phyloP scores from a whole-genome alignment of 441 rosid species.

The Gossypium davidsonii region DNA sequence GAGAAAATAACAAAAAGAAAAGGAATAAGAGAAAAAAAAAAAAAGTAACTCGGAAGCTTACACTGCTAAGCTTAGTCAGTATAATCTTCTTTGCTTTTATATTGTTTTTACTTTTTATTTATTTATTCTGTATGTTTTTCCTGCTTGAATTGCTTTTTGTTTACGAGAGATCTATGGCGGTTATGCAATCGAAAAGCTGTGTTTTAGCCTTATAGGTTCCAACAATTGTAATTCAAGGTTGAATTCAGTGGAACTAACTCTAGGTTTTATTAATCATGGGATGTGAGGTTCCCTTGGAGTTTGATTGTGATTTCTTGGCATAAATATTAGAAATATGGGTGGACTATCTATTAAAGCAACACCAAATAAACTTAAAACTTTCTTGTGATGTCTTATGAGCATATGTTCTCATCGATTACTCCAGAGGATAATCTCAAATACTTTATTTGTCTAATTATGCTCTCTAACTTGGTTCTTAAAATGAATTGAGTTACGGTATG shows the following conservation, averaged over 20 bases:
- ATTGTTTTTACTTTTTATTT: background rate
- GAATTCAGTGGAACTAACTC: constrained; percentile 9
- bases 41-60: background rate
- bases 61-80: constrained; percentile 1
- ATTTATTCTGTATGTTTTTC: background rate
- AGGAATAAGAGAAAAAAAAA: background rate
- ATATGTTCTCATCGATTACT: background rate
- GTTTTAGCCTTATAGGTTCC: background rate
- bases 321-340: background rate
- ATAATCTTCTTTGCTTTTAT: background rate
- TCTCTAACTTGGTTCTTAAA: constrained; percentile 4
- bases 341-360: background rate
- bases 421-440: background rate
- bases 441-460: background rate
- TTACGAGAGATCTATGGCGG: background rate
- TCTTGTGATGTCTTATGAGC: background rate
- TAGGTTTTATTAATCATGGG: background rate
- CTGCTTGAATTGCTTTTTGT: background rate
- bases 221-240: background rate
- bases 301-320: background rate
- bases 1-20: background rate
- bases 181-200: background rate
- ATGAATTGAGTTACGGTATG: background rate
- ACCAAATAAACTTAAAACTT: background rate
- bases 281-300: background rate